Evolutionary conservation across 2,329 filamentous ascomycete species (phyloP).

Genomic region (Cladobotryum protrusum): DNA sequence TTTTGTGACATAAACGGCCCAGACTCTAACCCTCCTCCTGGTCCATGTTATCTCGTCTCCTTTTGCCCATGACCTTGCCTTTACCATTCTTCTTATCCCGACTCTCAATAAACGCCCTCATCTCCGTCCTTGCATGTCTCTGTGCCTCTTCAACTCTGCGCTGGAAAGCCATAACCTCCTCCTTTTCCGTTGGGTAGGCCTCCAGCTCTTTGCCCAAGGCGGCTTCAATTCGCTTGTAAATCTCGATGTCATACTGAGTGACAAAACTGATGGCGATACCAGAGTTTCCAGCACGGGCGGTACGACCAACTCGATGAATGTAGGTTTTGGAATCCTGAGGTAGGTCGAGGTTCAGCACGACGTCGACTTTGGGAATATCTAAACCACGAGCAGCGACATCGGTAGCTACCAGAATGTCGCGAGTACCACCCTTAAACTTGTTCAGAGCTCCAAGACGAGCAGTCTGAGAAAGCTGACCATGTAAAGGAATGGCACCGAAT

Average conservation of each 20-base stretch:
- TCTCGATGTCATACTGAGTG: conserved; percentile 81
- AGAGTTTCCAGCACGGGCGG: conserved; percentile 77
- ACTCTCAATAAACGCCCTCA: conserved; percentile 73
- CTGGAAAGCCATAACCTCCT: conserved; percentile 79
- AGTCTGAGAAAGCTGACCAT: conserved; percentile 86
- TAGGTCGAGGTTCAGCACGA: conserved; percentile 81
- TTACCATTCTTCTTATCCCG: conserved; percentile 50
- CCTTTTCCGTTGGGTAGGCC: conserved; percentile 65
- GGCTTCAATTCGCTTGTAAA: conserved; percentile 75
- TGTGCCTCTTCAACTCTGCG: conserved; percentile 77
- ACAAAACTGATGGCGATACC: conserved; percentile 76
- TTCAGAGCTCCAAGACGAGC: conserved; percentile 79
- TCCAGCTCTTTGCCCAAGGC: conserved; percentile 71
- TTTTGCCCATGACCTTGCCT: conserved; percentile 29
- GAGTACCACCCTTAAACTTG: conserved; percentile 77
- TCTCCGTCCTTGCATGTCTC: conserved; percentile 67
- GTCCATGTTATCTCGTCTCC: conserved; percentile 61
- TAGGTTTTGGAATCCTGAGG: conserved; percentile 85
- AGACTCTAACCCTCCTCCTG: conserved; percentile 57
- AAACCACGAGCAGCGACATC: conserved; percentile 91
- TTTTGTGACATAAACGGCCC: too few relatives aligned
- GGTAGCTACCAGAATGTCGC: conserved; percentile 84
- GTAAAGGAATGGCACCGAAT: conserved; percentile 84
- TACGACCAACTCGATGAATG: conserved; percentile 82
- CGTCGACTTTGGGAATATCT: conserved; percentile 85